Base-by-base conservation (phyloP, 371 early-diverging fungal genomes). In the Fennellomyces sp. region DNA sequence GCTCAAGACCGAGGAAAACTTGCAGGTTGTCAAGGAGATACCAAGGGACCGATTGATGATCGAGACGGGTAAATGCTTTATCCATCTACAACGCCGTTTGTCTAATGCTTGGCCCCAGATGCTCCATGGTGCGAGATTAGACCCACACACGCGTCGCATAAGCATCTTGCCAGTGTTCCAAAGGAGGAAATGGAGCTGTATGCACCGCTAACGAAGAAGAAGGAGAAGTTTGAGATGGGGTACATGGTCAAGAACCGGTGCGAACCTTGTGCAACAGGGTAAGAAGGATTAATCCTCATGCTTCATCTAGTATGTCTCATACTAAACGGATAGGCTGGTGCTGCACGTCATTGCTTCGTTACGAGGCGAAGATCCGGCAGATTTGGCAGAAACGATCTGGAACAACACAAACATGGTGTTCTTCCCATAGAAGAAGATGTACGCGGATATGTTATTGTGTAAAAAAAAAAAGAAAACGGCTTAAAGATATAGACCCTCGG, bases 81-180 rank as follows among this genome's bases (percentile, higher is more conserved):
- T 45, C n/a, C 23, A 26, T 31, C n/a, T n/a, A n/a, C n/a, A n/a
- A n/a, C n/a, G n/a, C n/a, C n/a, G n/a, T n/a, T n/a, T n/a, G n/a
- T n/a, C n/a, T n/a, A n/a, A n/a, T n/a, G n/a, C n/a, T n/a, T n/a
- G n/a, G n/a, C n/a, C n/a, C 28, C 47, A 67, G 97, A 96, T 82
- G 93, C 91, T 6, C 97, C 97, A 11, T 97, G 94, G 89, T 99
- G 99, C 71, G 95, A 94, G 56, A 93, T 97, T 60, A 81, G 94
- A 41, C 90, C 91, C 6, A 94, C 94, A 0, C 97, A 97, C 66
- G 93, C 94, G 4, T 90, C 93, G 2, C 81, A 73, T 68, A 72
- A 81, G 52, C 82, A 88, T 59, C 63, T 91, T 33, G 62, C 60
- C 5, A 68, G 73, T 21, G 58, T 72, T 30, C 48, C 67, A 12